Conservation (phyloP, 2,329 filamentous ascomycete species). For the Cyphellophora attinorum region DNA sequence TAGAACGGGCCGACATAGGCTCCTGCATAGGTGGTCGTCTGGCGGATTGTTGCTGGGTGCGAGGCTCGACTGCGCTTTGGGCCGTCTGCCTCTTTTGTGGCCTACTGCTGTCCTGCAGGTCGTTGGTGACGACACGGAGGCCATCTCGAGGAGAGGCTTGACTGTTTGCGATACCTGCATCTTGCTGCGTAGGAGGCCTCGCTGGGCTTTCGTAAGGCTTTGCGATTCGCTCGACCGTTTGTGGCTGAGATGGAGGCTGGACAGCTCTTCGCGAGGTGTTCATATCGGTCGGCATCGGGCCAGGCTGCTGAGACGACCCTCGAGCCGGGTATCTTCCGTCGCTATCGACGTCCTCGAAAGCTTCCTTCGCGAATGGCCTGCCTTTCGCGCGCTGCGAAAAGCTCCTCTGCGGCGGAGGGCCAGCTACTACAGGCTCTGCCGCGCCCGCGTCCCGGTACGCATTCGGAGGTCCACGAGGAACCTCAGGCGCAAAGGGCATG, state of each 20-base stretch:
- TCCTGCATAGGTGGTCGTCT: conserved; percentile 2
- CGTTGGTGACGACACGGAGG: conserved; percentile 8
- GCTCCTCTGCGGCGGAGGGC: conserved; percentile 12
- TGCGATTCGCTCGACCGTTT: background rate
- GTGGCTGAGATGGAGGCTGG: too few relatives aligned
- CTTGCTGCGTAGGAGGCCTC: background rate
- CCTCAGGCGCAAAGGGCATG: conserved; percentile 45
- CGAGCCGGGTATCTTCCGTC: too few relatives aligned
- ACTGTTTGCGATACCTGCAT: background rate
- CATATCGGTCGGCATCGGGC: background rate
- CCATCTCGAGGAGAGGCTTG: conserved; percentile 6
- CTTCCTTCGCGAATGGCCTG: conserved; percentile 16
- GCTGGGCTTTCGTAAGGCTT: background rate
- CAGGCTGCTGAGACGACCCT: conserved; percentile 2
- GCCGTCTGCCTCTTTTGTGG: conserved; percentile 1
- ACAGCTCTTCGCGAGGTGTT: conserved; percentile 7
- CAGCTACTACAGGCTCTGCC: conserved; percentile 12
- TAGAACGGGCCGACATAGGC: conserved; percentile 6
- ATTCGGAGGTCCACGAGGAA: conserved; percentile 48
- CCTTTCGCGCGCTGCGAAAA: conserved; percentile 19
- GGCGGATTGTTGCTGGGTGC: background rate
- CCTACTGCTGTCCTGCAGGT: conserved; percentile 2
- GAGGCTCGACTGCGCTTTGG: too few relatives aligned
- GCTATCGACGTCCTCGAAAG: conserved; percentile 14
- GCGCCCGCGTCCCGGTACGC: conserved; percentile 42